Evolutionary conservation across 2,329 filamentous ascomycete species (phyloP).

Genomic region (Arthrobotrys musiformis): DNA sequence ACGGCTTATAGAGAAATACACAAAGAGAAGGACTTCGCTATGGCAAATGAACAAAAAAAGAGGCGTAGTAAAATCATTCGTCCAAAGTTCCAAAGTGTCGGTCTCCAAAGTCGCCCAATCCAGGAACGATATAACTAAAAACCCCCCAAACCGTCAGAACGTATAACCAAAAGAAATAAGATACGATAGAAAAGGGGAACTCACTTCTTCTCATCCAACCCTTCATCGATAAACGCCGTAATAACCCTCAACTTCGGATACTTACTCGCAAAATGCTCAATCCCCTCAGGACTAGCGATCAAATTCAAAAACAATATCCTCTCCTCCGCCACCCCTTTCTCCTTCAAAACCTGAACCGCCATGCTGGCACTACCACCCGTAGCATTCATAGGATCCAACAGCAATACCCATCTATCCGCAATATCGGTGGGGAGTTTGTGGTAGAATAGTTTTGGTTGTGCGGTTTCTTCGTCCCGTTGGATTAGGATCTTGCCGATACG

Average conservation of each 20-base stretch:
- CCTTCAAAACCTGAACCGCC: conserved; percentile 92
- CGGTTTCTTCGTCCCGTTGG: conserved; percentile 94
- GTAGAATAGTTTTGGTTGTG: conserved; percentile 92
- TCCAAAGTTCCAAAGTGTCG: conserved; percentile 83
- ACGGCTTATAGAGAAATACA: background rate
- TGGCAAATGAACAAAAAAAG: background rate
- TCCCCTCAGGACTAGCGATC: conserved; percentile 94
- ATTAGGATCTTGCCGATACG: conserved; percentile 98
- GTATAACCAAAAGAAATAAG: background rate
- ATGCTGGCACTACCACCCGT: conserved; percentile 96
- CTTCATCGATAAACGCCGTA: conserved; percentile 94
- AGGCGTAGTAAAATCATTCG: conserved; percentile 4
- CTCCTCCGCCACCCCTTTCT: conserved; percentile 90
- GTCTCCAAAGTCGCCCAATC: conserved; percentile 94
- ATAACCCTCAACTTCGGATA: conserved; percentile 92
- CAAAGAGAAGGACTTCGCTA: background rate
- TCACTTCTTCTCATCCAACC: conserved; percentile 97
- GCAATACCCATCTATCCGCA: conserved; percentile 86
- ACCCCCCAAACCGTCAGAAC: conserved; percentile 61
- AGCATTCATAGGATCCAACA: conserved; percentile 98
- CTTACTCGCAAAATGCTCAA: conserved; percentile 85
- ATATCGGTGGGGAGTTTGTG: conserved; percentile 97
- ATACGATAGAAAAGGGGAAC: conserved; percentile 61
- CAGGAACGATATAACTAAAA: conserved; percentile 89
- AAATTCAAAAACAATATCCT: conserved; percentile 95